A percentile compares a stretch with the other conserved stretches of the same genome.
These are phyloP conservation scores for Piloderma croceum DNA, from an alignment of 768 basidiomycete species.

Conservation along the genomic window DNA sequence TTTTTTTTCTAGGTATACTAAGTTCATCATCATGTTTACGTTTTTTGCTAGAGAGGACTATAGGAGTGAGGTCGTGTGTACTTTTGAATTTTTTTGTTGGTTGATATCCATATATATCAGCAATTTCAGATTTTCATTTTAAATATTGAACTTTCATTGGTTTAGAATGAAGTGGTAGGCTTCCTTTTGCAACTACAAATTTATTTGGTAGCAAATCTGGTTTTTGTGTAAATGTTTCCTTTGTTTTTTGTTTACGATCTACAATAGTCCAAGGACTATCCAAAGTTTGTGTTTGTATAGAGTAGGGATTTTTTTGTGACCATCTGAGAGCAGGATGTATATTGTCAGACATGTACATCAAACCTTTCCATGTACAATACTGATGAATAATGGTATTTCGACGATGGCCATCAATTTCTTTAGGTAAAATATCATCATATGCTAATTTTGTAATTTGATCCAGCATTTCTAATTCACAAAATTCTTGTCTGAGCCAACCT, in stretches of 20 bases:
- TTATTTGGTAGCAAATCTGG: too few species aligned
- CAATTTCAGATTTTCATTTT: too few species aligned
- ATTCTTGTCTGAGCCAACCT: slow-evolving; percentile 19
- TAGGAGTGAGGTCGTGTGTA: too few species aligned
- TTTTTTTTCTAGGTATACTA: not conserved
- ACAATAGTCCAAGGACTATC: not conserved
- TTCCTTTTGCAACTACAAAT: too few species aligned
- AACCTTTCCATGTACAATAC: slow-evolving; percentile 8
- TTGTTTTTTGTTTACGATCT: not conserved
- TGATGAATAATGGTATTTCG: slow-evolving; percentile 14
- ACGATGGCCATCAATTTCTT: slow-evolving; percentile 7
- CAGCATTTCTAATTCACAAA: slow-evolving; percentile 24
- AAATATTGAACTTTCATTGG: too few species aligned
- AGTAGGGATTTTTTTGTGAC: not conserved
- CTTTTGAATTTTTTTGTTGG: too few species aligned
- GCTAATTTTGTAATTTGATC: slow-evolving; percentile 22
- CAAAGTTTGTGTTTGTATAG: not conserved
- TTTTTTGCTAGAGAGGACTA: too few species aligned
- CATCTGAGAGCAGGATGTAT: slow-evolving; percentile 6
- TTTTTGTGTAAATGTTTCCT: not conserved
- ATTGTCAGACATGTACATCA: slow-evolving; percentile 1
- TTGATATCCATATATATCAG: too few species aligned
- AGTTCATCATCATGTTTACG: too few species aligned
- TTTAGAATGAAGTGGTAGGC: too few species aligned
- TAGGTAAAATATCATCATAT: slow-evolving; percentile 9